phyloP scores from a whole-genome alignment of 2,329 filamentous ascomycete species.

The Colletotrichum graminicola region DNA sequence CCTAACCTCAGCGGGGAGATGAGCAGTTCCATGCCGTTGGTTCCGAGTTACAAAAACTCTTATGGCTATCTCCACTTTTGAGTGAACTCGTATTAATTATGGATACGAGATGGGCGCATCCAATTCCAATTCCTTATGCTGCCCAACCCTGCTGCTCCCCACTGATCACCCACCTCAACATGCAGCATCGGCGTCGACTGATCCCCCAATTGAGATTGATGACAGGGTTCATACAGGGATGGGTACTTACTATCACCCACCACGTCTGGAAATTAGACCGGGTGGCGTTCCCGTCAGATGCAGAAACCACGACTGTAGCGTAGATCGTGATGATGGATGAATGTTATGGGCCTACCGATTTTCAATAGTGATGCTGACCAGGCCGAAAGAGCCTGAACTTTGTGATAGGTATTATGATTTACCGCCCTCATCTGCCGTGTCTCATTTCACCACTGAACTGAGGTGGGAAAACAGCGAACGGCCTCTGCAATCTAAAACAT shows the following conservation, averaged over 20 bases:
- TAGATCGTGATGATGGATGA: constrained; percentile 32
- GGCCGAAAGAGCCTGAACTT: background rate
- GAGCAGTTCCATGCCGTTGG: constrained; percentile 34
- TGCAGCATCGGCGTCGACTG: constrained; percentile 30
- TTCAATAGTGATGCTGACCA: background rate
- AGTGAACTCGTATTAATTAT: constrained; percentile 37
- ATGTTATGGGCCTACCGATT: background rate
- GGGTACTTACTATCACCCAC: background rate
- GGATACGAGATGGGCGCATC: constrained; percentile 26
- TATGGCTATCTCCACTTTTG: constrained; percentile 15
- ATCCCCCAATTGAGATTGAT: constrained; percentile 19
- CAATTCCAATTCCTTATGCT: constrained; percentile 31
- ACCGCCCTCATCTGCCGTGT: background rate
- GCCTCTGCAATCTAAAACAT: background rate
- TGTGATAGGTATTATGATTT: background rate
- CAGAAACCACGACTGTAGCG: constrained; percentile 16
- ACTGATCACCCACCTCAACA: constrained; percentile 27
- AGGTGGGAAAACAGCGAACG: background rate
- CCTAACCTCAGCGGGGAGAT: constrained; percentile 29
- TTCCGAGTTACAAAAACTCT: constrained; percentile 16
- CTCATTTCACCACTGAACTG: background rate
- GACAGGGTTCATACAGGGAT: constrained; percentile 27
- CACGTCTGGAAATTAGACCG: background rate
- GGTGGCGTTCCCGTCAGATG: constrained; percentile 4
- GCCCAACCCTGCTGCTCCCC: constrained; percentile 32